phyloP scores from a whole-genome alignment of 805 yeast species.

The Wickerhamiella hasegawae region DNA sequence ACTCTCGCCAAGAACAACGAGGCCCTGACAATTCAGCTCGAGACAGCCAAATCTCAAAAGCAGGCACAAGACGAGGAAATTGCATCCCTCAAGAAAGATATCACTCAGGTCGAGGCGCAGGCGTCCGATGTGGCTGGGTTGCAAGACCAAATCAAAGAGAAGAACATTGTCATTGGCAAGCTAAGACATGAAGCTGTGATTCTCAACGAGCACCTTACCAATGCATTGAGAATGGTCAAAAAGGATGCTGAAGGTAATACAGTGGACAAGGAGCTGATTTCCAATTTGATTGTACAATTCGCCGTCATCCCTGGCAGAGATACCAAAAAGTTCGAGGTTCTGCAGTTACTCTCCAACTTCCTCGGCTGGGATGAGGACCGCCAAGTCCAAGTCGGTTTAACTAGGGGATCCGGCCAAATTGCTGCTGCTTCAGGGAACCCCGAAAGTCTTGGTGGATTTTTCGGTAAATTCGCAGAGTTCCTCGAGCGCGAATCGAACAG shows the following conservation, averaged over 20 bases:
- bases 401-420: slow-evolving; percentile 7
- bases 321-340: slow-evolving; percentile 83
- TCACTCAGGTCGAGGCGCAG: slow-evolving; percentile 5
- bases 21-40: slow-evolving; percentile 21
- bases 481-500: slow-evolving; percentile 21
- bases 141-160: slow-evolving; percentile 40
- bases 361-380: slow-evolving; percentile 71
- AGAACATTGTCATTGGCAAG: slow-evolving; percentile 72
- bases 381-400: slow-evolving; percentile 20
- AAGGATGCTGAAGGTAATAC: slow-evolving; percentile 58
- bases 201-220: slow-evolving; percentile 87
- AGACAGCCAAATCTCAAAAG: slow-evolving; percentile 5
- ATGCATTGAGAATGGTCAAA: slow-evolving; percentile 72
- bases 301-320: slow-evolving; percentile 83
- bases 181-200: slow-evolving; percentile 88
- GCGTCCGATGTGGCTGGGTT: slow-evolving; percentile 22
- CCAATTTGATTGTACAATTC: slow-evolving; percentile 74
- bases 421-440: slow-evolving; percentile 3
- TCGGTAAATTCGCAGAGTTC: slow-evolving; percentile 25
- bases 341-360: slow-evolving; percentile 66
- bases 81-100: slow-evolving; percentile 9
- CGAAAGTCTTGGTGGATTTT: slow-evolving; percentile 18
- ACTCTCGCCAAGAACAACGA: slow-evolving; percentile 9
- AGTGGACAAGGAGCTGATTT: slow-evolving; percentile 76
- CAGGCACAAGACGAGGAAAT: slow-evolving; percentile 5